phyloP scores from a whole-genome alignment of 306 rosid genomes.

The Sicyos baderoa region DNA sequence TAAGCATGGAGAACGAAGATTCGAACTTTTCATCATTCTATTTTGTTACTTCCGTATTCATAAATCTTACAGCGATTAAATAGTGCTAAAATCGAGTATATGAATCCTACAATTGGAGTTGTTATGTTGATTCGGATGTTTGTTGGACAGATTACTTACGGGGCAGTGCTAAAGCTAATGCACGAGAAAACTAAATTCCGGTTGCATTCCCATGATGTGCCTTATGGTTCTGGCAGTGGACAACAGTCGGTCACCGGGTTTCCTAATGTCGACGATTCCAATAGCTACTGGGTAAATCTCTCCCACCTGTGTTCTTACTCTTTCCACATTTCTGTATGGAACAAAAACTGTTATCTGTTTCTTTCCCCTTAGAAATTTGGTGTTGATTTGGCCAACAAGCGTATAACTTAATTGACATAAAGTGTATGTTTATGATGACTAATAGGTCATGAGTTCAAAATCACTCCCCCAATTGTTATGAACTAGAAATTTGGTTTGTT shows the following conservation, averaged over 20 bases:
- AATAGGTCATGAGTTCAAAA: no score
- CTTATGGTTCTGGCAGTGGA: constrained; percentile 99
- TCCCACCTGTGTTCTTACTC: neutral
- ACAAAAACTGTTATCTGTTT: neutral
- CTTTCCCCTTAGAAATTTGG: no score
- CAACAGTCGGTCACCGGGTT: constrained; percentile 96
- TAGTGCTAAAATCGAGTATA: neutral
- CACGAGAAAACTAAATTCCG: constrained; percentile 84
- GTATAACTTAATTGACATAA: no score
- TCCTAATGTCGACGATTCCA: constrained; percentile 74
- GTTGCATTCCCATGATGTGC: constrained; percentile 95
- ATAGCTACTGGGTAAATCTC: constrained; percentile 82
- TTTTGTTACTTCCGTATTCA: neutral
- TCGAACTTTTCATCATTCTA: neutral
- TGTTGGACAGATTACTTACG: constrained; percentile 64
- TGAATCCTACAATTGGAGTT: neutral
- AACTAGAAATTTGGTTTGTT: no score
- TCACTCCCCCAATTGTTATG: no score
- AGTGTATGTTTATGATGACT: no score
- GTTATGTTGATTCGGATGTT: neutral
- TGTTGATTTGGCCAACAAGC: no score
- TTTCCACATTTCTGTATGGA: neutral
- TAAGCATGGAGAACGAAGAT: neutral
- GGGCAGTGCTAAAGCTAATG: constrained; percentile 77
- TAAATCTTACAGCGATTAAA: neutral